Conservation (phyloP, 179 eudicot species). For the Corrigiola litoralis region DNA sequence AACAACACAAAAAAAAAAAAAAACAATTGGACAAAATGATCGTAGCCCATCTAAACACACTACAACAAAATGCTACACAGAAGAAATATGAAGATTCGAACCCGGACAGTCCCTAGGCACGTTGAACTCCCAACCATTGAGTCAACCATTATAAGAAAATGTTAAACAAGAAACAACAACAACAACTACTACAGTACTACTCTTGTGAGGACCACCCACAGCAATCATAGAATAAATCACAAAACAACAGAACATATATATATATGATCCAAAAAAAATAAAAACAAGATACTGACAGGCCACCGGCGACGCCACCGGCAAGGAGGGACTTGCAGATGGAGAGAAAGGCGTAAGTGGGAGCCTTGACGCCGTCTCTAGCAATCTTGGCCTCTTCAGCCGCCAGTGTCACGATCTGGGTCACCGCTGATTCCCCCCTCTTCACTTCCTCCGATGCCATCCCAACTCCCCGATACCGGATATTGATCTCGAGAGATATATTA, state of each 20-base stretch:
- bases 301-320: slow-evolving; percentile 81
- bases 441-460: slow-evolving; percentile 81
- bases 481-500: background rate
- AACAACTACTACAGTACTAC: too few species aligned
- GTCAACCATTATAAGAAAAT: background rate
- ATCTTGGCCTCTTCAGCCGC: slow-evolving; percentile 82
- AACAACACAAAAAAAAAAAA: too few species aligned
- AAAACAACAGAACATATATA: background rate
- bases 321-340: slow-evolving; percentile 65
- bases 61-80: too few species aligned
- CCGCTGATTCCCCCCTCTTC: slow-evolving; percentile 59
- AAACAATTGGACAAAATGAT: too few species aligned
- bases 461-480: background rate
- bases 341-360: slow-evolving; percentile 47
- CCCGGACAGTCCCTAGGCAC: too few species aligned
- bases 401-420: slow-evolving; percentile 57
- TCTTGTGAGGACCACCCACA: too few species aligned
- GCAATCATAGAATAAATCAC: background rate
- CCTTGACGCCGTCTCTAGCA: slow-evolving; percentile 62
- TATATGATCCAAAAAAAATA: background rate
- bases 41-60: too few species aligned
- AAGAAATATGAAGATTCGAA: too few species aligned
- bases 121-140: too few species aligned
- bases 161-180: background rate
- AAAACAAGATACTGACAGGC: slow-evolving; percentile 46